A percentile compares a stretch with the other conserved stretches of the same genome.
Evolutionary conservation across 2,329 filamentous ascomycete genomes (phyloP).

Genomic region (Moelleriella libera): DNA sequence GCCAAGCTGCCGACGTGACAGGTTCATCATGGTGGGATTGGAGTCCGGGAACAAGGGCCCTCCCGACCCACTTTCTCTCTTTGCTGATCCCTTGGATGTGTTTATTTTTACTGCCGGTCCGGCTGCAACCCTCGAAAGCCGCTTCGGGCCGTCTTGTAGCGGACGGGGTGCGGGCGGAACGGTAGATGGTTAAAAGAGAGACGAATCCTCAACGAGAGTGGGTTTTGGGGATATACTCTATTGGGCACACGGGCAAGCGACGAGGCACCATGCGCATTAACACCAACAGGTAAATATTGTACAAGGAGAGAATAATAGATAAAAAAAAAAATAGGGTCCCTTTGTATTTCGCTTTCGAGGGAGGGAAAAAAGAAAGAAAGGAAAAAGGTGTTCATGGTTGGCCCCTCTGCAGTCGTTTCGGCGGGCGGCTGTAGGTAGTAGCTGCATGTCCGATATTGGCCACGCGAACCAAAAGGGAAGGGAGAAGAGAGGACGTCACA

Average conservation of each 20-base stretch:
- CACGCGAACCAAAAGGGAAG: background rate
- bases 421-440: too few relatives aligned
- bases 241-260: background rate
- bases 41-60: background rate
- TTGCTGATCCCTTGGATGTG: background rate
- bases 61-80: background rate
- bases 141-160: constrained; percentile 1
- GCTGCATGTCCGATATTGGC: too few relatives aligned
- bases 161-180: background rate
- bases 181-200: too few relatives aligned
- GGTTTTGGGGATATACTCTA: background rate
- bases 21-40: background rate
- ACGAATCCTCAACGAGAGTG: background rate
- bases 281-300: background rate
- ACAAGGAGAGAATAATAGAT: background rate
- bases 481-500: background rate
- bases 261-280: background rate
- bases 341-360: background rate
- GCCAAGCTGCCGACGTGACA: background rate
- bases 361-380: too few relatives aligned
- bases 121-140: background rate
- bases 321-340: background rate
- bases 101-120: background rate
- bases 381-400: too few relatives aligned
- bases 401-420: too few relatives aligned